phyloP scores from a whole-genome alignment of 192 early-diverging fungal genomes.

The Rhizophagus sp. region DNA sequence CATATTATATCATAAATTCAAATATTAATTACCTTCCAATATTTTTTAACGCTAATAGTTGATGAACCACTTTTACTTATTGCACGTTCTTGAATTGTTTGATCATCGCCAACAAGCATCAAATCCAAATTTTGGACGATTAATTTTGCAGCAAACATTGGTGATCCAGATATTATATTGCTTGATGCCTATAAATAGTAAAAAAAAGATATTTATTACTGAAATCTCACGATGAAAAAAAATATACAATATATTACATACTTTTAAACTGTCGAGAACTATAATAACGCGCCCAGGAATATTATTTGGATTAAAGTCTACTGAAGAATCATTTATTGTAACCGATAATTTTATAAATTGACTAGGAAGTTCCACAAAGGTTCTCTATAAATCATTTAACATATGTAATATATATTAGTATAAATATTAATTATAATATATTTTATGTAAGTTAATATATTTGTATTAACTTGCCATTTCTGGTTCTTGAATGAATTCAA shows the following conservation, averaged over 20 bases:
- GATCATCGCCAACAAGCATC: constrained; percentile 51
- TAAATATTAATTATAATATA: not conserved
- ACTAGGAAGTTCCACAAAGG: constrained; percentile 45
- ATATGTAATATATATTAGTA: not conserved
- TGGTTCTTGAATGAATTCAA: constrained; percentile 60
- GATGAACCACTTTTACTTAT: not conserved
- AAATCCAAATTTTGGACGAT: constrained; percentile 52
- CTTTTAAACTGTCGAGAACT: constrained; percentile 62
- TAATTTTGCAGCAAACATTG: constrained; percentile 54
- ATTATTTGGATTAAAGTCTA: constrained; percentile 62
- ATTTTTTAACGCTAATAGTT: constrained; percentile 13
- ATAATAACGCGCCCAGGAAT: constrained; percentile 51
- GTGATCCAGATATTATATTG: constrained; percentile 61
- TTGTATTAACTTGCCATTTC: constrained; percentile 36
- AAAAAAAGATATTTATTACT: constrained; percentile 2
- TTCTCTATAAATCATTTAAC: constrained; percentile 29
- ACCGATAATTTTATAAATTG: constrained; percentile 63
- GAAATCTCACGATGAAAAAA: not conserved
- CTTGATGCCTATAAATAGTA: constrained; percentile 45
- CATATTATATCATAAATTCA: no score
- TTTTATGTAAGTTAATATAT: constrained; percentile 13
- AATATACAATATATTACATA: constrained; percentile 24
- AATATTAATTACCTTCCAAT: constrained; percentile 26
- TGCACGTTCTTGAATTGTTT: constrained; percentile 28
- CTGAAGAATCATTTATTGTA: constrained; percentile 54